Conservation (phyloP, 2,329 filamentous ascomycete species). For the Talaromyces marneffei region DNA sequence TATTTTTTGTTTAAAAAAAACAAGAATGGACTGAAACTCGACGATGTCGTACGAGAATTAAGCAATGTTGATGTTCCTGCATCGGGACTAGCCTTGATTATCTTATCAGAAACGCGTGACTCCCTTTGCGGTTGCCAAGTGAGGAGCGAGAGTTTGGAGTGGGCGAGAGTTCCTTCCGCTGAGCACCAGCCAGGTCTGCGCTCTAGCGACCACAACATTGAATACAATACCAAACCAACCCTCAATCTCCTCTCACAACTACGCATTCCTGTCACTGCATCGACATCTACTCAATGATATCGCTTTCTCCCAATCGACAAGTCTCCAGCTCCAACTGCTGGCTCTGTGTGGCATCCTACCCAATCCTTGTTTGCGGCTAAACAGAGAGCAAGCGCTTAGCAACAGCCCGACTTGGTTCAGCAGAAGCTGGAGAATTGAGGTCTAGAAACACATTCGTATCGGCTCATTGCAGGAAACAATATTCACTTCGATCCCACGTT, state of each 20-base stretch:
- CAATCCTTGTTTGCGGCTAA: not conserved
- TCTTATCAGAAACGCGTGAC: constrained; percentile 7
- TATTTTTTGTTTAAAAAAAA: not conserved
- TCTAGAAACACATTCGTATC: not conserved
- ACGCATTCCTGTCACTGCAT: not conserved
- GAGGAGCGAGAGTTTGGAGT: not conserved
- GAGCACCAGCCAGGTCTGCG: not conserved
- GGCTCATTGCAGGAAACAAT: not conserved
- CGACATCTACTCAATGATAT: not conserved
- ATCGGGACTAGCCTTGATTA: not conserved
- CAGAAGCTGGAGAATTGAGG: not conserved
- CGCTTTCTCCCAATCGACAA: not conserved
- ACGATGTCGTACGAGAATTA: not conserved
- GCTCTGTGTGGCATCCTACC: not conserved
- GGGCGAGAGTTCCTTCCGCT: not conserved
- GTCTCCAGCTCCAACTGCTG: not conserved
- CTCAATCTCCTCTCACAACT: not conserved
- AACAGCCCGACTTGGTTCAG: not conserved
- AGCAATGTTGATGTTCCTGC: not conserved
- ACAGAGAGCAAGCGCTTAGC: constrained; percentile 1
- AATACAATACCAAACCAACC: not conserved
- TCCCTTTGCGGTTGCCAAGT: constrained; percentile 5
- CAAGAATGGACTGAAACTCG: not conserved
- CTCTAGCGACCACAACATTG: constrained; percentile 4
- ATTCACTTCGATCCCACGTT: not conserved